Percentiles rank a stretch among this genome's conserved stretches.
These are phyloP conservation scores for Euphorbia tirucalli DNA, from an alignment of 345 rosid species.

Conservation along the genomic window DNA sequence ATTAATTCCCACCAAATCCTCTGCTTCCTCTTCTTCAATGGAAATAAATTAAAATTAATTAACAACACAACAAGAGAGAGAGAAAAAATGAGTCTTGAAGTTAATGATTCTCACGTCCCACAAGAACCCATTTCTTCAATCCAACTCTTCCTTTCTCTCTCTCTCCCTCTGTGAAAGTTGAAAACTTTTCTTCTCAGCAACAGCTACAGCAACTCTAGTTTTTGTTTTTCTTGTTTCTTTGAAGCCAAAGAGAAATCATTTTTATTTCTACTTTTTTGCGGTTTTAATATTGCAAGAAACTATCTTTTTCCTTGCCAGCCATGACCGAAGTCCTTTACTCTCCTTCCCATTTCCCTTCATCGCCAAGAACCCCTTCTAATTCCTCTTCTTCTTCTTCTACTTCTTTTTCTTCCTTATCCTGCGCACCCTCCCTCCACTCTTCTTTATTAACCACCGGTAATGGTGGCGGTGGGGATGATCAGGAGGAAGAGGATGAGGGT, in stretches of 20 bases:
- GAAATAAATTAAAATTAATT: neutral
- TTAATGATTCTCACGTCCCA: slow-evolving; percentile 42
- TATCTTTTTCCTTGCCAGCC: slow-evolving; percentile 36
- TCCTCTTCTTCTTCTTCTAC: slow-evolving; percentile 18
- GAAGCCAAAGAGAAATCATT: slow-evolving; percentile 3
- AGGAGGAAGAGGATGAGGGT: slow-evolving; percentile 25
- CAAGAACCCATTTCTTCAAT: slow-evolving; percentile 34
- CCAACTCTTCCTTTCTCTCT: no score
- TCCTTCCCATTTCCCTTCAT: slow-evolving; percentile 53
- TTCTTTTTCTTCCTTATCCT: slow-evolving; percentile 25
- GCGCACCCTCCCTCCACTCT: slow-evolving; percentile 16
- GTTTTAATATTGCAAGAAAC: slow-evolving; percentile 13
- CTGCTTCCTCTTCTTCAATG: neutral
- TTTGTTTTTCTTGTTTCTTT: slow-evolving; percentile 19
- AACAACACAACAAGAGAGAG: no score
- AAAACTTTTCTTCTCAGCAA: neutral
- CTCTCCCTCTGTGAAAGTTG: slow-evolving; percentile 7
- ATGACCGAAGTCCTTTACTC: slow-evolving; percentile 75
- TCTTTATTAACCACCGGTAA: slow-evolving; percentile 28
- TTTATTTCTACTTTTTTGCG: neutral
- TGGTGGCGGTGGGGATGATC: neutral
- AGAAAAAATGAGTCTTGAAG: no score
- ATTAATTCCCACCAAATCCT: slow-evolving; percentile 42
- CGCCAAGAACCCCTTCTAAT: slow-evolving; percentile 32
- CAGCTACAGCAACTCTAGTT: slow-evolving; percentile 14